Evolutionary conservation across 2,329 filamentous ascomycete species (phyloP).

Genomic region (Phyllosticta paracitricarpa): DNA sequence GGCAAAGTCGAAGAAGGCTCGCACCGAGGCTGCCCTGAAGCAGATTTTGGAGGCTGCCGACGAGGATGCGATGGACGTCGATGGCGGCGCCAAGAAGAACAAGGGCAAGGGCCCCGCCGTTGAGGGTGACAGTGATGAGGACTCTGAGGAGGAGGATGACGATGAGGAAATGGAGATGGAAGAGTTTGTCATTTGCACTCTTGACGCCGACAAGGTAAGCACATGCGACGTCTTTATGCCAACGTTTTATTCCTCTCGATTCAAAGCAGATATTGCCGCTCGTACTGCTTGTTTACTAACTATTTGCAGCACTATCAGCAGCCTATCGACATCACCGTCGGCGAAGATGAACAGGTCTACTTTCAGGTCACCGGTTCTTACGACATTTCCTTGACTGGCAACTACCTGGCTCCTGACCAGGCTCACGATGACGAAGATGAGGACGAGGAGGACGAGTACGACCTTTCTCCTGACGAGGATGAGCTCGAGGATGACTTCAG

Average conservation of each 20-base stretch:
- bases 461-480: slow-evolving; percentile 69
- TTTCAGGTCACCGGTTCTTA: slow-evolving; percentile 88
- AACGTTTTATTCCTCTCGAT: neutral
- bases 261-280: neutral
- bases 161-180: slow-evolving; percentile 54
- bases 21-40: slow-evolving; percentile 65
- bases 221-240: neutral
- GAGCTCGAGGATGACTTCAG: slow-evolving; percentile 52
- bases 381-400: slow-evolving; percentile 85
- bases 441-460: slow-evolving; percentile 61
- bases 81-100: slow-evolving; percentile 45
- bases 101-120: slow-evolving; percentile 51
- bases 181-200: slow-evolving; percentile 89
- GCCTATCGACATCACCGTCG: slow-evolving; percentile 83
- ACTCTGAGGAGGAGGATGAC: slow-evolving; percentile 43
- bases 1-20: slow-evolving; percentile 77
- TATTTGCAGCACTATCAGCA: slow-evolving; percentile 78
- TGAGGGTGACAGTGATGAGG: slow-evolving; percentile 63
- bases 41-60: slow-evolving; percentile 62
- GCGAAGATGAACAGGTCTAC: slow-evolving; percentile 80
- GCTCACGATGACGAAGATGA: slow-evolving; percentile 48
- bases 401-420: slow-evolving; percentile 72
- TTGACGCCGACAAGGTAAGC: slow-evolving; percentile 82
- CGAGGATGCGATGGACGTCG: slow-evolving; percentile 65
- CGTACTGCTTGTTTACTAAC: slow-evolving; percentile 14